Conservation (phyloP, 768 basidiomycete species). For the Auricularia sp. region DNA sequence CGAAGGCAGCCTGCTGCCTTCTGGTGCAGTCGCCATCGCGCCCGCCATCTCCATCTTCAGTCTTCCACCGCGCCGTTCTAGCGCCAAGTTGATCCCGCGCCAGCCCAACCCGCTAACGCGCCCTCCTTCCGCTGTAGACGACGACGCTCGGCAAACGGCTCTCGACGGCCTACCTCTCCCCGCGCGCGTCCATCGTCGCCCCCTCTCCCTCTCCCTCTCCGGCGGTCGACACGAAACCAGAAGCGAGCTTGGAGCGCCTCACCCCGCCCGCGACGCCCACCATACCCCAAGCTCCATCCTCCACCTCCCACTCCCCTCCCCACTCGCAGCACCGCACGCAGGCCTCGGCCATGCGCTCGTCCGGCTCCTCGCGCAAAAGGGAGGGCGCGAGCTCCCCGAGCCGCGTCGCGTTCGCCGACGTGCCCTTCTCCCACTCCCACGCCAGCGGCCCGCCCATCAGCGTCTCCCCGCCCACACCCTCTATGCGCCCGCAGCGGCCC, state of each 20-base stretch:
- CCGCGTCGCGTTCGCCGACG: neutral
- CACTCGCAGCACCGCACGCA: no score
- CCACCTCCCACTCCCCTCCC: slow-evolving; percentile 37
- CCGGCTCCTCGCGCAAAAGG: no score
- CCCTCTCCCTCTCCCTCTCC: neutral
- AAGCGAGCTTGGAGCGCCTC: neutral
- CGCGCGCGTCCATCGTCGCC: neutral
- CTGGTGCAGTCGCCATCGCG: no score
- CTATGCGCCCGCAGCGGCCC: neutral
- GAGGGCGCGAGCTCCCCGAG: neutral
- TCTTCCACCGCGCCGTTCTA: no score
- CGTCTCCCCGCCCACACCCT: neutral
- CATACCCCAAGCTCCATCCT: neutral
- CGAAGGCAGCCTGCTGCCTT: no score
- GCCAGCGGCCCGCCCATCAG: neutral
- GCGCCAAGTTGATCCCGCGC: no score
- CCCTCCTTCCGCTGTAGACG: neutral
- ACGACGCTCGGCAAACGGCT: slow-evolving; percentile 5
- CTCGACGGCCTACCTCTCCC: neutral
- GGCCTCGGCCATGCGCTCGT: no score
- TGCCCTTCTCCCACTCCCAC: neutral
- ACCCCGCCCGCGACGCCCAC: neutral
- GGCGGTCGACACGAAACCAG: neutral
- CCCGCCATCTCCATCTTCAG: no score
- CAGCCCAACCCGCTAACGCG: neutral